A percentile compares a stretch with the other conserved stretches of the same genome.
phyloP scores from a whole-genome alignment of 192 early-diverging fungal genomes.

The Umbelopsis sp. region DNA sequence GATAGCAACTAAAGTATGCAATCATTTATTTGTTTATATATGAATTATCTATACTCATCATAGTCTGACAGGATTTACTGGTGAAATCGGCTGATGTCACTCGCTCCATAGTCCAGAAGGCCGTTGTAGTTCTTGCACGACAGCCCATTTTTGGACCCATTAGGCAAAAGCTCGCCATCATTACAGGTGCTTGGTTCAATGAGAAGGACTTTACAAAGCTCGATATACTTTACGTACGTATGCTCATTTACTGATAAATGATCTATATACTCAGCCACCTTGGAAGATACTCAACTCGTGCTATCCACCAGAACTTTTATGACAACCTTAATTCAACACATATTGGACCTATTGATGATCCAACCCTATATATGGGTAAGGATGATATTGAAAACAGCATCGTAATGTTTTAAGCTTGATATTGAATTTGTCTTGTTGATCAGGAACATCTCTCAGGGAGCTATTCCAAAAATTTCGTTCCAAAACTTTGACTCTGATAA shows the following conservation, averaged over 20 bases:
- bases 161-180: conserved; percentile 70
- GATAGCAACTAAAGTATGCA: conserved; percentile 62
- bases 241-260: background rate
- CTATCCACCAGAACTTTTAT: conserved; percentile 57
- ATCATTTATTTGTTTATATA: too few species aligned
- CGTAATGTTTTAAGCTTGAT: too few species aligned
- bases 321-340: conserved; percentile 57
- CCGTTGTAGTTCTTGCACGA: conserved; percentile 72
- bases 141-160: conserved; percentile 75
- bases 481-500: conserved; percentile 75
- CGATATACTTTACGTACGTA: conserved; percentile 67
- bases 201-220: conserved; percentile 79
- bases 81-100: conserved; percentile 77
- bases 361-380: conserved; percentile 69
- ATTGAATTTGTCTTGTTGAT: too few species aligned
- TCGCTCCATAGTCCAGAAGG: conserved; percentile 78
- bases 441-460: conserved; percentile 72
- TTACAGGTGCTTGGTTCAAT: conserved; percentile 79
- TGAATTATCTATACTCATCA: background rate
- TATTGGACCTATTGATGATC: conserved; percentile 58
- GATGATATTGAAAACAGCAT: too few species aligned
- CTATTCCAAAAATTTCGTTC: conserved; percentile 72
- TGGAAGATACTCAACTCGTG: background rate
- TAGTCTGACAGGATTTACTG: conserved; percentile 56
- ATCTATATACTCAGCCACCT: background rate